These are phyloP conservation scores for Hypomontagnella submonticulosa DNA, from an alignment of 495 filamentous ascomycete genomes.

Conservation along the genomic window DNA sequence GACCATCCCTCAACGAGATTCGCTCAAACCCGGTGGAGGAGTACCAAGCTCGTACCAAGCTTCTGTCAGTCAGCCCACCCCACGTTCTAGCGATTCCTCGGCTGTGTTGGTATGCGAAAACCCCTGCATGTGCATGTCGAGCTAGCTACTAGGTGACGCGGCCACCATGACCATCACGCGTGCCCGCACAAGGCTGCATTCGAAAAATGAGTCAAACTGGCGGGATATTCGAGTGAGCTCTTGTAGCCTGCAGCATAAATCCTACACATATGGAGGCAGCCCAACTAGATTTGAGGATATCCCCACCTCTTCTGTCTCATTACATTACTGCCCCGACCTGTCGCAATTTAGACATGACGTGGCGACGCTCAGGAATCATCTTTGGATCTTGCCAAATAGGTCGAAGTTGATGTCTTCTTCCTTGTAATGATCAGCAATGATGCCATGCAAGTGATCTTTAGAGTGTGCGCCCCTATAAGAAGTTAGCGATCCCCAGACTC, in stretches of 20 bases:
- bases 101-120: slow-evolving; percentile 12
- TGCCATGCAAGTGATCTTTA: slow-evolving; percentile 80
- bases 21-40: slow-evolving; percentile 28
- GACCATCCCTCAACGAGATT: slow-evolving; percentile 31
- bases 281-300: slow-evolving; percentile 1
- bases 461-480: slow-evolving; percentile 76
- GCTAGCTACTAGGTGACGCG: slow-evolving; percentile 40
- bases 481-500: slow-evolving; percentile 41
- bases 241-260: slow-evolving; percentile 3
- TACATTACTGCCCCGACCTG: slow-evolving; percentile 4
- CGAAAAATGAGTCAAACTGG: slow-evolving; percentile 29
- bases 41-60: slow-evolving; percentile 33
- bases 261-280: slow-evolving; percentile 11
- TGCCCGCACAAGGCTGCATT: slow-evolving; percentile 19
- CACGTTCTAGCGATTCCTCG: slow-evolving; percentile 22
- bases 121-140: slow-evolving; percentile 33
- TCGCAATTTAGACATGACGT: slow-evolving; percentile 27
- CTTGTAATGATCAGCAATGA: slow-evolving; percentile 87
- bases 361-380: slow-evolving; percentile 28
- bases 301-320: background rate
- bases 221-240: slow-evolving; percentile 22
- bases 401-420: slow-evolving; percentile 78
- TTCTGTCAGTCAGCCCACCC: slow-evolving; percentile 37
- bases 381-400: slow-evolving; percentile 47
- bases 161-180: slow-evolving; percentile 23